These are phyloP conservation scores for Globisporangium splendens DNA, from an alignment of 352 stramenopile species.

Conservation along the genomic window DNA sequence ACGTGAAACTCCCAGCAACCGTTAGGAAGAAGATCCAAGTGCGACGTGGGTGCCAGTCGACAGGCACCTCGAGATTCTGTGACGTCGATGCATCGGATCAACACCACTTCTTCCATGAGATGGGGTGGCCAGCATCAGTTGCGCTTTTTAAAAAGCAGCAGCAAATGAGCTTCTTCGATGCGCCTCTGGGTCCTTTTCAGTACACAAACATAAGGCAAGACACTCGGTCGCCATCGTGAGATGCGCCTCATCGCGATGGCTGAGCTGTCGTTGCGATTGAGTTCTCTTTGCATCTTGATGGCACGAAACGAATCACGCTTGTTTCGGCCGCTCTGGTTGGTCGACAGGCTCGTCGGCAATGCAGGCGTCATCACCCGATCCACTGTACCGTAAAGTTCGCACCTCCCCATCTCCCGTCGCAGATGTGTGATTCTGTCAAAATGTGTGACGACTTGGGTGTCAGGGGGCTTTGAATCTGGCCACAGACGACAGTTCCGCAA, in stretches of 20 bases:
- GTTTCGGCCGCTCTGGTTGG: slow-evolving; percentile 17
- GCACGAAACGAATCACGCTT: slow-evolving; percentile 8
- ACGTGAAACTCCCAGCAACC: not conserved
- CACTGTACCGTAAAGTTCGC: slow-evolving; percentile 7
- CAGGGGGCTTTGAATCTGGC: slow-evolving; percentile 19
- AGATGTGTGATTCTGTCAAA: slow-evolving; percentile 19
- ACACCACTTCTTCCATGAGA: no score
- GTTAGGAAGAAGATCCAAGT: no score
- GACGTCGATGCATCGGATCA: slow-evolving; percentile 5
- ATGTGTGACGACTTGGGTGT: slow-evolving; percentile 17
- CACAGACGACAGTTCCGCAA: slow-evolving; percentile 1
- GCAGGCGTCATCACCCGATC: slow-evolving; percentile 19
- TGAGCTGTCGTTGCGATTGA: not conserved
- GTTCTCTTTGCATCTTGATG: slow-evolving; percentile 3
- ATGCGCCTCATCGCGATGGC: slow-evolving; percentile 1
- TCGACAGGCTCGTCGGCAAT: slow-evolving; percentile 22
- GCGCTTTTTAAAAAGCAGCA: no score
- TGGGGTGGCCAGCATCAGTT: no score
- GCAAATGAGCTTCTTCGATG: no score
- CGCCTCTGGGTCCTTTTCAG: no score
- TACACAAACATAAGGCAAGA: no score
- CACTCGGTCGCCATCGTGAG: not conserved
- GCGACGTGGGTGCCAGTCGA: not conserved
- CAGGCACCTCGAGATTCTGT: slow-evolving; percentile 6
- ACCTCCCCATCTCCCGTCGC: slow-evolving; percentile 15